Evolutionary conservation across 768 basidiomycete genomes (phyloP), one percentile per base, ranked within the genome.

Genomic region (Podaxis sp.): DNA sequence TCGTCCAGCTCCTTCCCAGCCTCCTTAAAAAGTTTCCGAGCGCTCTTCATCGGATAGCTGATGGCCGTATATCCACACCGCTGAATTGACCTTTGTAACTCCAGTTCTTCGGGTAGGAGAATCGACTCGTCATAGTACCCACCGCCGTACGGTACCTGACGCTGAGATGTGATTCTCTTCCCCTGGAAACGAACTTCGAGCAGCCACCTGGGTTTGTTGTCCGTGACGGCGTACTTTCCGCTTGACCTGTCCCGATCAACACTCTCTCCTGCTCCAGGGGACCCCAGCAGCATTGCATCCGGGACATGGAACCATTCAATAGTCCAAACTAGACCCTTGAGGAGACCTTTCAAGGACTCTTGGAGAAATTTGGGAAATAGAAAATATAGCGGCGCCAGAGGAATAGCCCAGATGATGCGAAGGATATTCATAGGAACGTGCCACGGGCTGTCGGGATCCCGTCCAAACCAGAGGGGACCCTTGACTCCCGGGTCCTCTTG

Each of bases 381-480:
- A 6, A 56, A 4, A 4, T 37, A 62, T 3, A 62, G 28, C 11
- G 61, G 61, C 4, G 44, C 54, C 3, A 62, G 24, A 10, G 49
- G 6, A 12, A 62, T 56, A 3, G 61, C 61, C 15, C 38, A 56
- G 13, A 62, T 50, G 6, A 62, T 22, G 3, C 61, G 61, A 24
- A 62, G 48, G 36, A 49, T n/a, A 20, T 62, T 62, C 22, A 55
- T 55, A 22, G 20, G 12, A 24, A 48, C 17, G 22, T 62, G 61
- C 13, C 36, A 33, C 15, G 33, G 3, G 33, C 55, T 56, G 15
- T 56, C 55, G 13, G 54, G 54, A 26, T 50, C 38, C 8, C 30
- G 33, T 6, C 61, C 61, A 26, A 62, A 62, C 61, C 61, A 62
- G 22, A 62, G 61, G 20, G 60, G 60, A 13, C 60, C 60, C 20